phyloP scores from a whole-genome alignment of 2,329 filamentous ascomycete species.

The Sporothrix globosa region DNA sequence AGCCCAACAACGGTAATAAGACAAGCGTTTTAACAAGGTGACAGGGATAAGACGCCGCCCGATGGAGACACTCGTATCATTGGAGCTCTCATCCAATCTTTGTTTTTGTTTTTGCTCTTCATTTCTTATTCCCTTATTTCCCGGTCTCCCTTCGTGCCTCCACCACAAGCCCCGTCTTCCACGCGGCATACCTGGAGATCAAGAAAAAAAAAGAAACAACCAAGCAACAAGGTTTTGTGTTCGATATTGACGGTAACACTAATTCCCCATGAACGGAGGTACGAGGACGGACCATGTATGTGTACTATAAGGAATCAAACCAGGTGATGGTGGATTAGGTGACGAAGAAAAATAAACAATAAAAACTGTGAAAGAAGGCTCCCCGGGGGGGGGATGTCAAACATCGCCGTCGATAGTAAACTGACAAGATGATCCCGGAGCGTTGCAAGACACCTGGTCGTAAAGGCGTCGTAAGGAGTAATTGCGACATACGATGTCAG shows the following conservation, averaged over 20 bases:
- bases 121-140: too few relatives aligned
- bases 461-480: too few relatives aligned
- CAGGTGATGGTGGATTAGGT: neutral
- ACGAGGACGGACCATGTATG: too few relatives aligned
- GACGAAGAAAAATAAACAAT: neutral
- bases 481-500: too few relatives aligned
- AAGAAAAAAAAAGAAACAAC: neutral
- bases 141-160: neutral
- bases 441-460: conserved; percentile 6
- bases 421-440: neutral
- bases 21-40: neutral
- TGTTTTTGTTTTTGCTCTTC: neutral
- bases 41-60: conserved; percentile 9
- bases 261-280: neutral
- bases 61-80: conserved; percentile 1
- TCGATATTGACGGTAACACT: neutral
- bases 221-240: neutral
- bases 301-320: too few relatives aligned
- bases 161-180: neutral
- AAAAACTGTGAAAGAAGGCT: neutral
- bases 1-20: too few relatives aligned
- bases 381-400: neutral
- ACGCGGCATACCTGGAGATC: neutral
- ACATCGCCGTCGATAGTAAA: conserved; percentile 13
- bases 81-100: neutral